phyloP scores from a whole-genome alignment of 768 basidiomycete genomes.

The Tulasnella sp. region DNA sequence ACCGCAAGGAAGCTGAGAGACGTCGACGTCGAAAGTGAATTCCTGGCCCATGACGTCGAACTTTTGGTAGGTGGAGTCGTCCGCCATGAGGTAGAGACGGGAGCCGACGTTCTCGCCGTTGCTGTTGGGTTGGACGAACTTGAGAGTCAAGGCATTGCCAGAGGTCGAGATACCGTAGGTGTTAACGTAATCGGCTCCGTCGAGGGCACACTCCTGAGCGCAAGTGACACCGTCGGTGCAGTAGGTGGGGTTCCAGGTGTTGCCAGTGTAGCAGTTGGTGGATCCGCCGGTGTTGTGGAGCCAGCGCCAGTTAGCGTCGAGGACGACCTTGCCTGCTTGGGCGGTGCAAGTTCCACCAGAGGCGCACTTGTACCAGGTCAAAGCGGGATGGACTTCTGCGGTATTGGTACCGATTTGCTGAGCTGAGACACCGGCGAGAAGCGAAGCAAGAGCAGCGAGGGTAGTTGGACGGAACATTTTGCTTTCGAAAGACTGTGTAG shows the following conservation, averaged over 20 bases:
- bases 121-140: slow-evolving; percentile 33
- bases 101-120: no score
- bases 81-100: no score
- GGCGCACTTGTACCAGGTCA: slow-evolving; percentile 50
- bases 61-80: slow-evolving; percentile 40
- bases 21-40: slow-evolving; percentile 59
- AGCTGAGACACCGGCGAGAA: slow-evolving; percentile 15
- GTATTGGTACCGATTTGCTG: slow-evolving; percentile 51
- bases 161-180: slow-evolving; percentile 28
- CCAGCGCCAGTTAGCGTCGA: slow-evolving; percentile 37
- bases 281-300: slow-evolving; percentile 43
- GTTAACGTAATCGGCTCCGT: slow-evolving; percentile 34
- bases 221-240: slow-evolving; percentile 52
- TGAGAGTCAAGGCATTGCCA: slow-evolving; percentile 23
- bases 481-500: no score
- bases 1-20: slow-evolving; percentile 35
- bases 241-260: slow-evolving; percentile 48
- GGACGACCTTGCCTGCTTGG: no score
- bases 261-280: slow-evolving; percentile 41
- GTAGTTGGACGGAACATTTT: background rate
- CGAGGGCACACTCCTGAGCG: slow-evolving; percentile 42
- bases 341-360: slow-evolving; percentile 34
- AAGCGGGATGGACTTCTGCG: slow-evolving; percentile 49
- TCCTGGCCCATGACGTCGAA: slow-evolving; percentile 56
- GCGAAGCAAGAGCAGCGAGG: slow-evolving; percentile 22